Conservation (phyloP, 23 red algal species). For the Gracilaria gracilis region DNA sequence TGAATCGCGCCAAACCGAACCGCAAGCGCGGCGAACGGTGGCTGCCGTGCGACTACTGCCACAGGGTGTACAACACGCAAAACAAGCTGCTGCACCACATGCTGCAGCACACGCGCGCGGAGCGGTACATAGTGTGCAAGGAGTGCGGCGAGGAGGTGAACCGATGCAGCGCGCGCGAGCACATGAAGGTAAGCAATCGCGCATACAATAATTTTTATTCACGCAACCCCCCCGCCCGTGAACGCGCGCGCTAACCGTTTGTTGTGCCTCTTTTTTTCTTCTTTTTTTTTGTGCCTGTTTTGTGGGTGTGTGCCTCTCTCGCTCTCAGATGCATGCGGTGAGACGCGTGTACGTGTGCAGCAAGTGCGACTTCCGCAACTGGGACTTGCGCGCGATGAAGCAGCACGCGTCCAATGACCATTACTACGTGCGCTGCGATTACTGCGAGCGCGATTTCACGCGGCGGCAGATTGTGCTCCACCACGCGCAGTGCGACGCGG, state of each 20-base stretch:
- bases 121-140: not conserved
- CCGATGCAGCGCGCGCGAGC: not conserved
- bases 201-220: too few relatives aligned
- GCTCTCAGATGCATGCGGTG: not conserved
- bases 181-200: constrained; percentile 1
- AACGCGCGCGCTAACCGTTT: too few relatives aligned
- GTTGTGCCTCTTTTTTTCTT: too few relatives aligned
- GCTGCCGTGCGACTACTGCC: not conserved
- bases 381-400: not conserved
- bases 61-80: not conserved
- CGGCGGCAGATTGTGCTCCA: not conserved
- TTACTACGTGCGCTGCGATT: not conserved
- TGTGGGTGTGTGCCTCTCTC: too few relatives aligned
- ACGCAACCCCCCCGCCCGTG: too few relatives aligned
- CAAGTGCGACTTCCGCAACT: not conserved
- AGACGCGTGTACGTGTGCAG: not conserved
- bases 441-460: not conserved
- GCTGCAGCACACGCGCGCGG: not conserved
- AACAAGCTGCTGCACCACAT: not conserved
- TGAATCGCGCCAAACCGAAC: not conserved
- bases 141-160: not conserved
- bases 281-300: not conserved
- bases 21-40: not conserved
- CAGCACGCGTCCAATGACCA: not conserved
- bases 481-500: not conserved